A percentile compares a stretch with the other conserved stretches of the same genome.
Evolutionary conservation across 768 basidiomycete genomes (phyloP).

Genomic region (Fomitopsis serialis): DNA sequence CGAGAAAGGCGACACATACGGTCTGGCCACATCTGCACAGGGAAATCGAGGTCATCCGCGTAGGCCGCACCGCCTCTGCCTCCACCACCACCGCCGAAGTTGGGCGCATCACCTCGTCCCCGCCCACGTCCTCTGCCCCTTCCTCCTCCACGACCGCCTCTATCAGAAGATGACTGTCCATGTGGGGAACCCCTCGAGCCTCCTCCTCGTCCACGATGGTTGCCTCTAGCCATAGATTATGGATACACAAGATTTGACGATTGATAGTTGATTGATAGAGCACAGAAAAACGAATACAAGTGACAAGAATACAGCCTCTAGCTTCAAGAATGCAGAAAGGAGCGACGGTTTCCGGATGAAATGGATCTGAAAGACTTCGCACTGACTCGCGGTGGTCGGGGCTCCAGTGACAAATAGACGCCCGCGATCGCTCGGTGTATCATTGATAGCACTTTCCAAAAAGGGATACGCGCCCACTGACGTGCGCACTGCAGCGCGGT

Average conservation of each 20-base stretch:
- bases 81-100: slow-evolving; percentile 17
- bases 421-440: no score
- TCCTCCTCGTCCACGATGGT: slow-evolving; percentile 13
- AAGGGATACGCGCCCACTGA: no score
- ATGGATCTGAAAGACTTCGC: no score
- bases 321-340: not conserved
- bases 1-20: slow-evolving; percentile 19
- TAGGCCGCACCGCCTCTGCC: slow-evolving; percentile 14
- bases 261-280: not conserved
- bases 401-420: no score
- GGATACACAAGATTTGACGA: slow-evolving; percentile 9
- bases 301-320: not conserved
- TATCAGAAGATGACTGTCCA: slow-evolving; percentile 1
- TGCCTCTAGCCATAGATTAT: slow-evolving; percentile 18
- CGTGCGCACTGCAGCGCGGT: no score
- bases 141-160: slow-evolving; percentile 15
- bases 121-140: slow-evolving; percentile 10
- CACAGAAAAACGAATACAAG: not conserved
- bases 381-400: no score
- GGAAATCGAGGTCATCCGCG: slow-evolving; percentile 20
- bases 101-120: slow-evolving; percentile 23
- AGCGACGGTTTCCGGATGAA: not conserved
- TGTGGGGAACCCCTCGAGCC: slow-evolving; percentile 9
- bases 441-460: no score
- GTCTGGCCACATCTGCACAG: slow-evolving; percentile 24